These are phyloP conservation scores for Arthroderma uncinatum DNA, from an alignment of 2,329 filamentous ascomycete genomes.

Conservation along the genomic window DNA sequence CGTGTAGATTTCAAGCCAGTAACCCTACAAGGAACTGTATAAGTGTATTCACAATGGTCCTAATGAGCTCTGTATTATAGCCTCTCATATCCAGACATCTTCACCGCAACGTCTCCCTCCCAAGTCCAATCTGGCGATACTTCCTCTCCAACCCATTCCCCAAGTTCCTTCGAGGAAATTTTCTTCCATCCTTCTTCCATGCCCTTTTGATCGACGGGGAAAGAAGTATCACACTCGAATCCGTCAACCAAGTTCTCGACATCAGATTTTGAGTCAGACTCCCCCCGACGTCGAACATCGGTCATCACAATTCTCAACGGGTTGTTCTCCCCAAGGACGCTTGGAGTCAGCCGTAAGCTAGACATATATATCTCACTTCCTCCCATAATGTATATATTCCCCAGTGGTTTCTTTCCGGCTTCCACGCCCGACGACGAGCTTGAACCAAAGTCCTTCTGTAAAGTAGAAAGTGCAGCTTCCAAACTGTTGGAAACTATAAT, in stretches of 20 bases:
- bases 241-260: conserved; percentile 15
- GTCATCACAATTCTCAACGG: conserved; percentile 32
- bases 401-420: conserved; percentile 28
- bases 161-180: conserved; percentile 26
- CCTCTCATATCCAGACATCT: conserved; percentile 38
- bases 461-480: conserved; percentile 42
- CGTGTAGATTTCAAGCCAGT: neutral
- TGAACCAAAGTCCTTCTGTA: conserved; percentile 21
- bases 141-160: conserved; percentile 34
- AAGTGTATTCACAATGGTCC: neutral
- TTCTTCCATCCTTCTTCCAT: conserved; percentile 24
- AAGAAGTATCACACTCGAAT: conserved; percentile 41
- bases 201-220: conserved; percentile 31
- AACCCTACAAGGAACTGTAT: neutral
- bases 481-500: conserved; percentile 48
- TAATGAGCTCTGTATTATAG: conserved; percentile 7
- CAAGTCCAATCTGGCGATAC: conserved; percentile 35
- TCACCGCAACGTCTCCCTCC: conserved; percentile 40
- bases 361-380: conserved; percentile 74
- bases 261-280: conserved; percentile 9
- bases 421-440: neutral
- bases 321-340: conserved; percentile 16
- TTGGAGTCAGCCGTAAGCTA: conserved; percentile 41
- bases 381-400: conserved; percentile 73
- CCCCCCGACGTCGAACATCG: conserved; percentile 23